These are phyloP conservation scores for Exserohilum rostratum DNA, from an alignment of 2,329 filamentous ascomycete species.

Conservation along the genomic window DNA sequence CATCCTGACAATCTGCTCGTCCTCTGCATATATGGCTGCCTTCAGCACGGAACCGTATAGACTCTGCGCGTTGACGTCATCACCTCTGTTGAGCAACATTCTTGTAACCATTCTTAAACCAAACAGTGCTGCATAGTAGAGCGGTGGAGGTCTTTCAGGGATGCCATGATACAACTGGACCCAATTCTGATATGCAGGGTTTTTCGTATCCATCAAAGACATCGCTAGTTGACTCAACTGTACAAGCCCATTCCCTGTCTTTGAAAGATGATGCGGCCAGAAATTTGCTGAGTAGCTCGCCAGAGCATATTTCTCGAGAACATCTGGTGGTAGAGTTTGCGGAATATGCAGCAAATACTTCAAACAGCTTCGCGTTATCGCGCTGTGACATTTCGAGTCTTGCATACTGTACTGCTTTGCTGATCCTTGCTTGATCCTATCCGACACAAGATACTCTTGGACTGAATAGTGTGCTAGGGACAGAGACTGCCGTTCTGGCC, in stretches of 20 bases:
- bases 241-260: conserved; percentile 16
- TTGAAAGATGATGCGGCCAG: conserved; percentile 34
- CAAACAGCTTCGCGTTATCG: conserved; percentile 30
- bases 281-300: conserved; percentile 37
- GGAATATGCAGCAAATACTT: conserved; percentile 35
- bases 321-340: not conserved
- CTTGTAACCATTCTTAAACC: conserved; percentile 22
- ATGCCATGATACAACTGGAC: conserved; percentile 26
- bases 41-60: conserved; percentile 23
- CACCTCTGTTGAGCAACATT: conserved; percentile 18
- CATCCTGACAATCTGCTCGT: not conserved
- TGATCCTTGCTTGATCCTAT: conserved; percentile 41
- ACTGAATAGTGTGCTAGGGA: conserved; percentile 45
- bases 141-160: no score
- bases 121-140: conserved; percentile 31
- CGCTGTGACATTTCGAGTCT: conserved; percentile 23
- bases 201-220: conserved; percentile 15
- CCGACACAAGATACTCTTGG: conserved; percentile 43
- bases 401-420: conserved; percentile 36
- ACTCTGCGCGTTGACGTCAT: conserved; percentile 20
- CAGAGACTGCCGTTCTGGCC: conserved; percentile 7
- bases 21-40: not conserved
- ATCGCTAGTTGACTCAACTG: conserved; percentile 14
- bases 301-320: conserved; percentile 13
- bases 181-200: conserved; percentile 27